A percentile compares a stretch with the other conserved stretches of the same genome.
Evolutionary conservation across 2,329 filamentous ascomycete genomes (phyloP).

Genomic region (Aaosphaeria pasadenensis): DNA sequence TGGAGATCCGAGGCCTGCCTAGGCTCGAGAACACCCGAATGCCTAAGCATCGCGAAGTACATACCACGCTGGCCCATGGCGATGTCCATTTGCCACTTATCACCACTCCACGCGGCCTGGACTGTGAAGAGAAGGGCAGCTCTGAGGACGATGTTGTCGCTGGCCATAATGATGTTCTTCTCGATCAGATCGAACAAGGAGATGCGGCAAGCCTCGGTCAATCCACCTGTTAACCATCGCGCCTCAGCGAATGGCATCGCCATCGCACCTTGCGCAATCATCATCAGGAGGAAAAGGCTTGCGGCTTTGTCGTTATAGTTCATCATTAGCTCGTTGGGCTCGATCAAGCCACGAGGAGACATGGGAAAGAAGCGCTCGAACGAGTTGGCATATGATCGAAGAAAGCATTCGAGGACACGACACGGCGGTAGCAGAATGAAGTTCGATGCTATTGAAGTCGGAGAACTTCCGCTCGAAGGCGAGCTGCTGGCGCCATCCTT

Average conservation of each 20-base stretch:
- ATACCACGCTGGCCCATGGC: constrained; percentile 71
- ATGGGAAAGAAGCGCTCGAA: constrained; percentile 66
- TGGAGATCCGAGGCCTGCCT: constrained; percentile 46
- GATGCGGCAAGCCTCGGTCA: constrained; percentile 70
- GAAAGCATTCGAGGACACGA: constrained; percentile 64
- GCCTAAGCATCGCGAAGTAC: constrained; percentile 70
- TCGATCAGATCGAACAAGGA: constrained; percentile 70
- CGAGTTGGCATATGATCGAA: constrained; percentile 64
- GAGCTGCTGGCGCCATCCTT: constrained; percentile 47
- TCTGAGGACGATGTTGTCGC: constrained; percentile 62
- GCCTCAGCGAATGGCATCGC: constrained; percentile 65
- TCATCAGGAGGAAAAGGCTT: constrained; percentile 64
- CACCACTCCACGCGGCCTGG: constrained; percentile 69
- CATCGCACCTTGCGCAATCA: constrained; percentile 70
- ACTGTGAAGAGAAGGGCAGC: constrained; percentile 67
- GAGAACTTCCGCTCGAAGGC: constrained; percentile 42
- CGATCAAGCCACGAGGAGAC: constrained; percentile 57
- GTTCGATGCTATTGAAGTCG: constrained; percentile 53
- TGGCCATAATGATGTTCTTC: constrained; percentile 66
- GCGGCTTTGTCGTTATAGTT: constrained; percentile 62
- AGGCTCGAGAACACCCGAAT: constrained; percentile 64
- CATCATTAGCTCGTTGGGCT: constrained; percentile 65
- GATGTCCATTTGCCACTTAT: constrained; percentile 77
- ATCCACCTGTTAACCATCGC: constrained; percentile 61
- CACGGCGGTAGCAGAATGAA: constrained; percentile 66